Conservation (phyloP, 257 asterid species). For the Asclepias syriaca region DNA sequence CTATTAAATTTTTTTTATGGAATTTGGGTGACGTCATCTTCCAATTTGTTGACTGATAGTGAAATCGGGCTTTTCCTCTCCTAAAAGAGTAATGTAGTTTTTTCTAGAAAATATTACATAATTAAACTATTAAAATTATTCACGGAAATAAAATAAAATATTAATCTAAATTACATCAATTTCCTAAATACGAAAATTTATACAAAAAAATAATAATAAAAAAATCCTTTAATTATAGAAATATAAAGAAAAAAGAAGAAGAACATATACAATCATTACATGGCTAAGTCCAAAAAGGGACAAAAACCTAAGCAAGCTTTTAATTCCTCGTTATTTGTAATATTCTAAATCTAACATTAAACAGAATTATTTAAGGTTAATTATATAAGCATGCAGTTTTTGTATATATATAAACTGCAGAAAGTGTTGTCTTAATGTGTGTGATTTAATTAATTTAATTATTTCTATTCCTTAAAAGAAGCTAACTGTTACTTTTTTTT, state of each 20-base stretch:
- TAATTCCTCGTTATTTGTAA: slow-evolving; percentile 11
- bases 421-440: slow-evolving; percentile 16
- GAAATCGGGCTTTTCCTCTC: neutral
- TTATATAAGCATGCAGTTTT: no score
- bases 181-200: no score
- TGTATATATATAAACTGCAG: neutral
- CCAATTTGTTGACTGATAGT: neutral
- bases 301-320: neutral
- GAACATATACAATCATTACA: neutral
- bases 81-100: no score
- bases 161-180: no score
- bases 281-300: neutral
- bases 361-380: neutral
- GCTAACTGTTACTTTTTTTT: slow-evolving; percentile 21
- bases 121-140: no score
- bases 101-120: no score
- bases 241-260: neutral
- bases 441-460: neutral
- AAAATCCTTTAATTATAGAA: no score
- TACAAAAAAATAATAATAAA: no score
- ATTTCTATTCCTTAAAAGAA: slow-evolving; percentile 2
- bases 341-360: slow-evolving; percentile 5
- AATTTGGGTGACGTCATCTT: neutral
- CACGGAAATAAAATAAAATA: no score
- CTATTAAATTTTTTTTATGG: no score